Evolutionary conservation across 1,139 yeast genomes (phyloP).

Genomic region (Scheffersomyces insectosa): DNA sequence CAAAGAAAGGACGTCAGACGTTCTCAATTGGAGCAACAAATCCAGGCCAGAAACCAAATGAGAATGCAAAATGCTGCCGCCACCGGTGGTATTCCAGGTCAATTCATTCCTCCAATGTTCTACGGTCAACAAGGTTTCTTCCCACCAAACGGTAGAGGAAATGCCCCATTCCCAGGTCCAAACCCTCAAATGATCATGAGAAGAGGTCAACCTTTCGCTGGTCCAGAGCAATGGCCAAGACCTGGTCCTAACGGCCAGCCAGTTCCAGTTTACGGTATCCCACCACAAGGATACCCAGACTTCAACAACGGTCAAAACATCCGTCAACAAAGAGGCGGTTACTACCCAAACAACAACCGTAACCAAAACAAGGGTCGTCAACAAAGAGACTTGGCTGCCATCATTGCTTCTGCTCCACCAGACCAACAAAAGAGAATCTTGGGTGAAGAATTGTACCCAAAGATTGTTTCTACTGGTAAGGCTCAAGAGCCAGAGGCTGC

Average conservation of each 20-base stretch:
- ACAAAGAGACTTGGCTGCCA: constrained; percentile 54
- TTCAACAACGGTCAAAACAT: constrained; percentile 51
- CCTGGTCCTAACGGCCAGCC: constrained; percentile 83
- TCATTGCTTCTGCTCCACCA: constrained; percentile 64
- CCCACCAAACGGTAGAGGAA: constrained; percentile 81
- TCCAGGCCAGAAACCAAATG: constrained; percentile 97
- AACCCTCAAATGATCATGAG: constrained; percentile 86
- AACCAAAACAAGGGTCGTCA: constrained; percentile 38
- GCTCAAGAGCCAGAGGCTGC: constrained; percentile 91
- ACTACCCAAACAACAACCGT: constrained; percentile 43
- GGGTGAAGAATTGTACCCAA: constrained; percentile 97
- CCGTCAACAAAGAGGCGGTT: constrained; percentile 41
- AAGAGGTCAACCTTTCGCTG: constrained; percentile 57
- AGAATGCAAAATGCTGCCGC: constrained; percentile 95
- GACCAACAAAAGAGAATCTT: constrained; percentile 96
- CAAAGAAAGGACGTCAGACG: constrained; percentile 99
- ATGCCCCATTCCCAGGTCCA: constrained; percentile 81
- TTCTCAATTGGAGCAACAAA: constrained; percentile 95
- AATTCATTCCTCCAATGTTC: constrained; percentile 94
- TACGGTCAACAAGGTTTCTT: constrained; percentile 87
- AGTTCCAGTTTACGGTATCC: constrained; percentile 77
- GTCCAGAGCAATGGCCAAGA: constrained; percentile 74
- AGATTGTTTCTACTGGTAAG: constrained; percentile 87
- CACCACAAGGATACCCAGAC: constrained; percentile 69
- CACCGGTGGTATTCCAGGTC: constrained; percentile 89